Percentiles rank a stretch among this genome's conserved stretches.
Evolutionary conservation across 768 basidiomycete genomes (phyloP).

Genomic region (Podaxis carcinomalis): DNA sequence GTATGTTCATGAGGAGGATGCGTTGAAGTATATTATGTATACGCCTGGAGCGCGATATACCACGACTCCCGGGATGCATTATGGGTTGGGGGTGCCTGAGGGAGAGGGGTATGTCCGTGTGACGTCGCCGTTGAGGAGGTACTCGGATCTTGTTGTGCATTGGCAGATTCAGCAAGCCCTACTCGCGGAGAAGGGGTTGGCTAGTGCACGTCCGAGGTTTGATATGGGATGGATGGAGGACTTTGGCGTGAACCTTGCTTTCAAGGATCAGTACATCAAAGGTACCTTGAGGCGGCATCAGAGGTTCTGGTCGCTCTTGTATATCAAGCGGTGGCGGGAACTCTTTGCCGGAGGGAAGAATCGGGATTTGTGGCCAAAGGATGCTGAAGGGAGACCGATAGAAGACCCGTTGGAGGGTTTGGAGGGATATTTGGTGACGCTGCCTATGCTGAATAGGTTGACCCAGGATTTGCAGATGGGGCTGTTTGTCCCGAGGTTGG

Average conservation of each 20-base stretch:
- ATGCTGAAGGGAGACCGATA: background rate
- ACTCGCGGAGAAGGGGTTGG: constrained; percentile 30
- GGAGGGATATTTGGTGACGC: constrained; percentile 17
- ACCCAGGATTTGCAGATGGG: constrained; percentile 11
- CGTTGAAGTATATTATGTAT: constrained; percentile 28
- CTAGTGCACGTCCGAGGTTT: constrained; percentile 33
- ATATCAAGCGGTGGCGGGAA: constrained; percentile 33
- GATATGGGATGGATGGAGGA: constrained; percentile 40
- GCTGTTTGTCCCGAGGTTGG: constrained; percentile 21
- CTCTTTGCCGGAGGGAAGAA: constrained; percentile 5
- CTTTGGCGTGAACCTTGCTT: constrained; percentile 27
- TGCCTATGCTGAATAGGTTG: constrained; percentile 11
- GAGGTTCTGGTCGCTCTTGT: constrained; percentile 30
- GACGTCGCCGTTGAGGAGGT: constrained; percentile 88
- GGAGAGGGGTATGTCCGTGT: constrained; percentile 79
- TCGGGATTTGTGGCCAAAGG: background rate
- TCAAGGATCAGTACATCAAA: constrained; percentile 17
- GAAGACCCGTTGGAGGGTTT: constrained; percentile 22
- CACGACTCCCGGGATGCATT: constrained; percentile 60
- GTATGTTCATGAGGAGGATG: constrained; percentile 34
- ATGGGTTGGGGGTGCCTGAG: constrained; percentile 59
- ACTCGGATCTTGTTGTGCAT: constrained; percentile 74
- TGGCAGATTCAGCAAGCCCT: constrained; percentile 91
- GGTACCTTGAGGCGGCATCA: constrained; percentile 20
- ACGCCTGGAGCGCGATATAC: constrained; percentile 38